Base-by-base conservation (phyloP, 306 rosid species). In the Acacia acuminata region DNA sequence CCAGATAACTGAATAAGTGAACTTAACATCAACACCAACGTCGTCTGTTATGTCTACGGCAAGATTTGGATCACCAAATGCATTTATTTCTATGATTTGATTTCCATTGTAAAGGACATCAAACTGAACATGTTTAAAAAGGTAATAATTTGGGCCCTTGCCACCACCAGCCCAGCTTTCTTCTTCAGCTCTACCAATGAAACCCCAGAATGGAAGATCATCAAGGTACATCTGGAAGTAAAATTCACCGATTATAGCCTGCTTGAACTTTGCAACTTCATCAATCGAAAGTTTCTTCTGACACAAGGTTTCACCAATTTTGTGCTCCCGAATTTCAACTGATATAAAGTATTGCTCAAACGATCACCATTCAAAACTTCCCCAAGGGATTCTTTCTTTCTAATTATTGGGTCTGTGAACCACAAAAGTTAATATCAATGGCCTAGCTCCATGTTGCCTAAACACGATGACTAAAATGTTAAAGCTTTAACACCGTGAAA, bases 201-300 rank as follows among this genome's bases (percentile, higher is more conserved):
- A 94, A 1, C 94, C 97, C 98, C 97, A 94, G 25, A 91, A 69
- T 10, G 97, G 97, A 82, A 95, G 98, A 78, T 93, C 97, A 80
- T 95, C 97, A 77, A 86, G 86, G 86, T 91, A 95, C 94, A 93
- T 91, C 89, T 95, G 97, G 77, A 89, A 93, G 90, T 93, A 93
- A 88, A 86, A 95, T 0, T 93, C 95, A n/a, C 83, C 75, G 17
- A 65, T 67, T 67, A 95, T 89, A 61, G 94, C 95, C 86, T 83
- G 83, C 86, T 89, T 93, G 65, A 95, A 88, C 73, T 42, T 80
- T 34, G 75, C 86, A 86, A 93, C 79, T 80, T 91, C 91, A 82
- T 89, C 83, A 91, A 76, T 76, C 42, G 87, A 89, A 82, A 95
- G 77, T 85, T 86, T 90, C 86, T 87, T 86, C 40, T 64, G 78